Base-by-base conservation (phyloP, 805 yeast genomes). In the Candida awuae region DNA sequence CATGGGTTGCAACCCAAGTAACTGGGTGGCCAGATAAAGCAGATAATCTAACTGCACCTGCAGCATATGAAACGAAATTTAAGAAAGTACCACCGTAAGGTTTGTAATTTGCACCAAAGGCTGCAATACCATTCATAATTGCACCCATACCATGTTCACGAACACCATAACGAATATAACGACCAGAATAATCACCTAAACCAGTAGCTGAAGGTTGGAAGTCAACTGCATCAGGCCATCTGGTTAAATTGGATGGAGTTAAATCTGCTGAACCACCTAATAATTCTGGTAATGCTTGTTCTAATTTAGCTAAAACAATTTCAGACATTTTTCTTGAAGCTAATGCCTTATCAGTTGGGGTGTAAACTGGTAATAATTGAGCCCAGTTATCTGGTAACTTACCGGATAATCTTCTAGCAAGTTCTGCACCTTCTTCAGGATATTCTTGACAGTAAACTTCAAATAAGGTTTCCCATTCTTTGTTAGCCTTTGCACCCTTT, bases 71-170 rank as follows among this genome's bases (percentile, higher is more conserved):
- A 47, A 74, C 80, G 55, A 90, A 90, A 79, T 92, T 90, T 66
- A 90, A 74, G 87, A 90, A 90, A 59, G 98, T 90, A 68, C 95
- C 97, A 65, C 96, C 96, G 70, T 80, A 88, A 54, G 87, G 80
- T 66, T 80, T 83, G 74, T 71, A 77, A 70, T 84, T 85, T 48
- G 83, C 84, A 68, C 83, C 83, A 59, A 68, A 90, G 40, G 96
- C 97, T 44, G 92, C 73, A 54, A 90, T 83, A 81, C 98, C 98
- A 69, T 92, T 90, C 78, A 88, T 75, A 64, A 88, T 83, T 50
- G 97, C 96, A 70, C 95, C 96, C 97, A 90, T 87, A 65, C 85
- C 97, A 68, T 92, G 97, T 74, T 90, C 98, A 70, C 98, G 83
- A 50, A 90, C 95, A 80, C 98, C 98, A 65, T 81, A 90, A 71